Evolutionary conservation across 805 yeast species (phyloP).

Genomic region (Osmozyma mogii): DNA sequence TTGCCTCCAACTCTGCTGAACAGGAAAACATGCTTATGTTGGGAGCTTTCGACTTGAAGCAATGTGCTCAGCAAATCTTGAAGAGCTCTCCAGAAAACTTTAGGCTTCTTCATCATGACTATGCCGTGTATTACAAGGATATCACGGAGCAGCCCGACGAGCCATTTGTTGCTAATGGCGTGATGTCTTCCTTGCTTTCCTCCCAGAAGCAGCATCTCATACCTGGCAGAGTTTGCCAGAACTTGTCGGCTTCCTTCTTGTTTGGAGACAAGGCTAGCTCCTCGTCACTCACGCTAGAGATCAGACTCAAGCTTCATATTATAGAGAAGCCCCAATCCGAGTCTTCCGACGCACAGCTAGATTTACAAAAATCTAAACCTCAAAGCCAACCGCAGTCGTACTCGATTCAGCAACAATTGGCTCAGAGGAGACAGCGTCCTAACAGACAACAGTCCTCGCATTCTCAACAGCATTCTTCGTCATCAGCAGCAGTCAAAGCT

Average conservation of each 20-base stretch:
- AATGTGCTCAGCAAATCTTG: conserved; percentile 31
- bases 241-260: conserved; percentile 38
- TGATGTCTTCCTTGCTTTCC: conserved; percentile 22
- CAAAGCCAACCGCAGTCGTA: too few species aligned
- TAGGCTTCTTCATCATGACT: conserved; percentile 29
- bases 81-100: conserved; percentile 36
- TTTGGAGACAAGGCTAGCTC: conserved; percentile 26
- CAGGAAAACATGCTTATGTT: conserved; percentile 22
- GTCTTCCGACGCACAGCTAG: conserved; percentile 1
- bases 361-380: too few species aligned
- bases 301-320: conserved; percentile 43
- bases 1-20: conserved; percentile 8
- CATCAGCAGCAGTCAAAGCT: conserved; percentile 27
- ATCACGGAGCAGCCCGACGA: conserved; percentile 42
- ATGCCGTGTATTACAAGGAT: conserved; percentile 39
- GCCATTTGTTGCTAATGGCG: conserved; percentile 39
- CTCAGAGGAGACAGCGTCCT: too few species aligned
- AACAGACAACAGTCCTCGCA: too few species aligned
- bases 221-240: conserved; percentile 51
- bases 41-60: conserved; percentile 35
- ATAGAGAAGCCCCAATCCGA: conserved; percentile 16
- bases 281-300: conserved; percentile 47
- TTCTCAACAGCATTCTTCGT: too few species aligned
- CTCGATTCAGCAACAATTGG: too few species aligned
- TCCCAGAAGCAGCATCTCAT: conserved; percentile 18